Evolutionary conservation across 768 basidiomycete genomes (phyloP), one percentile per base, ranked within the genome.

Genomic region (Albatrellus ellisii): DNA sequence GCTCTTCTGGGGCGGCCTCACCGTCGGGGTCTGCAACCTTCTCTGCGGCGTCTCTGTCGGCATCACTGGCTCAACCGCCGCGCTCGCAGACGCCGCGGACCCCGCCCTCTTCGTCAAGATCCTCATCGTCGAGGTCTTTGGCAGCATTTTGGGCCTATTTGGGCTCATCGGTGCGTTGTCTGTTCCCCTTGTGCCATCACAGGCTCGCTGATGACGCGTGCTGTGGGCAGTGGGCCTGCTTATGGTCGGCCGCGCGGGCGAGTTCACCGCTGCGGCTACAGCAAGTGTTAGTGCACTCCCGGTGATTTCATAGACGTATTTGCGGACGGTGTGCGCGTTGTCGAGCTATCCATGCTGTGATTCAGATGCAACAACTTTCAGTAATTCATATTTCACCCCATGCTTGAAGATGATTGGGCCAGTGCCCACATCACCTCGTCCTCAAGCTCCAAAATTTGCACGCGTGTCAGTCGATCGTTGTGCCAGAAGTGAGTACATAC

Each of bases 1-100:
- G 2, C 71, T 98, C 39, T 98, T 99, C 71, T 98, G 92, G 82
- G 92, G 91, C 18, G 95, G 95, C 24, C 64, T 97, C 26, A 91
- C 90, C 2, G 92, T 94, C 22, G 95, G 95, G 12, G 57, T 77
- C 4, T 98, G 94, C 63, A 98, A 98, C 61, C 72, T 98, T 20
- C 70, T 99, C 17, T 98, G 95, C 46, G 95, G 95, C 46, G 62
- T 97, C 44, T 86, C 80, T 11, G 95, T 99, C 36, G 94, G 95
- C 28, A 73, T 97, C 56, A 90, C 89, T 4, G 95, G 95, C 0
- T 87, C 91, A 2, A 97, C 90, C 14, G 94, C 92, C 3, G 95
- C 95, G 1, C 66, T 98, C 26, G 79, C 89, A 9, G 95, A 98
- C 58, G 95, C 94, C 17, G 86, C 92, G 9, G 92, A 98, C 58